Base-by-base conservation (phyloP, 2,329 filamentous ascomycete genomes). In the Talaromyces sp. region DNA sequence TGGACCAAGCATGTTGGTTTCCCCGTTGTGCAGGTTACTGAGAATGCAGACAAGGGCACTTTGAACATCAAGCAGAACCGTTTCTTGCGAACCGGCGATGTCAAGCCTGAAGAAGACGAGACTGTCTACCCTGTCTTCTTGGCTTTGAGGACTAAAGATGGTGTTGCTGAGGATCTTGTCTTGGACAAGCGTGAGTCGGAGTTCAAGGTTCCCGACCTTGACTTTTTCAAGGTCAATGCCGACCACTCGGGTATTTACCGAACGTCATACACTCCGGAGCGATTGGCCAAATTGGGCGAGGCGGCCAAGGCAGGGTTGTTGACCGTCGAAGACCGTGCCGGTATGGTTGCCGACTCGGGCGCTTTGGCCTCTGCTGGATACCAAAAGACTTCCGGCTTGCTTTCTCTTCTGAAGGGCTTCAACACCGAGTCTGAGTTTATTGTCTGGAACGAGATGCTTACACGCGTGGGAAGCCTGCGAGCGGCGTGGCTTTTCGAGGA, bases 1-100 rank as follows among this genome's bases (percentile, higher is more conserved):
- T 98, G 94, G 94, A 98, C 94, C 61, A 97, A 97, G 85, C 90
- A 97, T 73, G 90, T 98, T 64, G 94, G 94, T 61, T 97, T 90
- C 80, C 94, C 94, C 0, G 93, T 98, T 45, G 86, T 98, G 54
- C 90, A 90, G 8, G 93, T 98, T 33, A 91, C 90, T 0, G 91
- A 94, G 77, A 87, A 90, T 66, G 83, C 88, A 64, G 82, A 84
- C 31, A 84, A 89, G 57, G 89, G 86, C 67, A 89, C 88, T 22
- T 93, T 97, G 72, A 89, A 89, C 68, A 83, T 98, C 69, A 95
- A 95, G 84, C 94, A 98, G 79, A 97, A 97, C 80, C 91, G 94
- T 61, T 97, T 97, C 85, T 82, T 98, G 68, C 87, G 93, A 66
- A 98, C 94, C 13, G 93, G 90, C 47, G 94, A 98, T 75, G 91